These are phyloP conservation scores for Phyllosticta capitalensis DNA, from an alignment of 2,329 filamentous ascomycete genomes.

Conservation along the genomic window DNA sequence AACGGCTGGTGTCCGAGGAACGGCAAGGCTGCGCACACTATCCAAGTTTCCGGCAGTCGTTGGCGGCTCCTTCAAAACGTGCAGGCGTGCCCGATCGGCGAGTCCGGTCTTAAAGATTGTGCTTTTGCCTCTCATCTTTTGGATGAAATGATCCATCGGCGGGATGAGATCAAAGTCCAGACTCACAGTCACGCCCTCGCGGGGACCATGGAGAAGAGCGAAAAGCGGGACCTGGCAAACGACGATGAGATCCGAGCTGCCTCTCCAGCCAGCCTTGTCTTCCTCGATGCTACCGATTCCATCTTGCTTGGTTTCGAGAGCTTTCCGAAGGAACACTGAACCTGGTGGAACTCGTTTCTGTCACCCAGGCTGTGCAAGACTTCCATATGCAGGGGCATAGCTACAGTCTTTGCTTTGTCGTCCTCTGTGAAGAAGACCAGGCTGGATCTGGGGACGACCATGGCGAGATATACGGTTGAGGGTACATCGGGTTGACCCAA, in stretches of 20 bases:
- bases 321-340: constrained; percentile 3
- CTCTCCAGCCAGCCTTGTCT: background rate
- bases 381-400: background rate
- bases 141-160: background rate
- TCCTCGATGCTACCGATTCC: background rate
- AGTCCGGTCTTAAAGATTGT: background rate
- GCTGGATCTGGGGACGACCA: background rate
- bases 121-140: background rate
- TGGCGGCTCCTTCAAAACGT: background rate
- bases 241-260: background rate
- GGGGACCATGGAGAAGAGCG: background rate
- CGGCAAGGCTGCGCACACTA: background rate
- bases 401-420: background rate
- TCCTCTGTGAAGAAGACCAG: background rate
- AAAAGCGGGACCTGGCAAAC: background rate
- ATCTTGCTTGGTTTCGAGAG: background rate
- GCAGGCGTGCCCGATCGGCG: background rate
- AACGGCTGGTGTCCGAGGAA: background rate
- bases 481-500: background rate
- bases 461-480: background rate
- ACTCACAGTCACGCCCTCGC: background rate
- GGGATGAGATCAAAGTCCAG: background rate
- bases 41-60: background rate
- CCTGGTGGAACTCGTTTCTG: background rate
- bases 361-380: background rate